Evolutionary conservation across 2,329 filamentous ascomycete species (phyloP).

Genomic region (Emergomyces africanus): DNA sequence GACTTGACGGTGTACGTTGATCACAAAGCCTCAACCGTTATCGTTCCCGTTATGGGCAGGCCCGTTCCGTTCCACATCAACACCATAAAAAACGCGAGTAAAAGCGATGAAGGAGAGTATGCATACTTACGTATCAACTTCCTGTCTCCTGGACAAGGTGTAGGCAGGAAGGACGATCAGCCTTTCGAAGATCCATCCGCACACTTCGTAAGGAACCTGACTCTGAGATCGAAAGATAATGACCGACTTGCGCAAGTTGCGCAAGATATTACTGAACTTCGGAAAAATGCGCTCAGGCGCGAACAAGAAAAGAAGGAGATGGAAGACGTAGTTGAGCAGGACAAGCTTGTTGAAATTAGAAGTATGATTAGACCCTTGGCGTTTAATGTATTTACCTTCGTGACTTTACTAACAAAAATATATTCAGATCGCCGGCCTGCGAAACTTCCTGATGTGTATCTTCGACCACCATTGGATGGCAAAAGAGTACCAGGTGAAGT

Average conservation of each 20-base stretch:
- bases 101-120: slow-evolving; percentile 90
- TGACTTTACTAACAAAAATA: not conserved
- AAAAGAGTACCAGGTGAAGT: slow-evolving; percentile 94
- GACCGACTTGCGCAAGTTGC: slow-evolving; percentile 83
- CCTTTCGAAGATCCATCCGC: slow-evolving; percentile 94
- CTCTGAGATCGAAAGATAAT: slow-evolving; percentile 82
- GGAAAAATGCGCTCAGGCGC: slow-evolving; percentile 79
- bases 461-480: slow-evolving; percentile 88
- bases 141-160: slow-evolving; percentile 89
- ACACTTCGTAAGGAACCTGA: slow-evolving; percentile 91
- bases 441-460: slow-evolving; percentile 86
- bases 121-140: slow-evolving; percentile 95
- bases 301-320: slow-evolving; percentile 99
- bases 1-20: slow-evolving; percentile 87
- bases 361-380: slow-evolving; percentile 45
- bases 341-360: slow-evolving; percentile 89
- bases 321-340: slow-evolving; percentile 98
- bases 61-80: slow-evolving; percentile 96
- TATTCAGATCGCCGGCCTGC: slow-evolving; percentile 70
- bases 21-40: slow-evolving; percentile 74
- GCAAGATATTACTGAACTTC: slow-evolving; percentile 88
- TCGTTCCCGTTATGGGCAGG: slow-evolving; percentile 92
- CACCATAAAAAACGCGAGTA: slow-evolving; percentile 98
- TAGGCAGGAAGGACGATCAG: slow-evolving; percentile 92
- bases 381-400: not conserved